Conservation (phyloP, 2,329 filamentous ascomycete species). For the Talaromyces islandicus region DNA sequence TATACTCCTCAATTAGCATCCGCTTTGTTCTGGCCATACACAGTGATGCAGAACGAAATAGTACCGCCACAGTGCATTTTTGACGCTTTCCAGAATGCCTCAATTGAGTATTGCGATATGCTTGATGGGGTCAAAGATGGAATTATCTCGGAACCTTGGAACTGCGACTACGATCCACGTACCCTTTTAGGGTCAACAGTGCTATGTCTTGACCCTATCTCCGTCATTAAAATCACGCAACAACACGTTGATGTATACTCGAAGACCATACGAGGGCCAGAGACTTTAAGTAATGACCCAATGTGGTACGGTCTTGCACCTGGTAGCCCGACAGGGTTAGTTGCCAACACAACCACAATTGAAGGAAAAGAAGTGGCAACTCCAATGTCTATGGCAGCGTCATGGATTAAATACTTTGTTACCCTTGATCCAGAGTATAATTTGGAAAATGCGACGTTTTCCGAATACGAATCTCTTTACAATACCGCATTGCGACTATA, state of each 20-base stretch:
- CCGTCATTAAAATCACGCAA: too few relatives aligned
- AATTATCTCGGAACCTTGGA: conserved; percentile 44
- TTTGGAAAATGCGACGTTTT: conserved; percentile 19
- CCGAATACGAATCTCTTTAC: conserved; percentile 27
- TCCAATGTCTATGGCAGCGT: too few relatives aligned
- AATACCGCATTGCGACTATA: conserved; percentile 20
- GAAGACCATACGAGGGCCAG: conserved; percentile 17
- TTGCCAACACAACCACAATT: conserved; percentile 17
- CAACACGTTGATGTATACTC: too few relatives aligned
- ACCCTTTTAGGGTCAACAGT: conserved; percentile 25
- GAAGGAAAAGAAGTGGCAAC: too few relatives aligned
- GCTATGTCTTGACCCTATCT: conserved; percentile 29
- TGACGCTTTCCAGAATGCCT: conserved; percentile 34
- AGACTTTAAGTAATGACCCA: conserved; percentile 21
- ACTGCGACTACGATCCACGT: conserved; percentile 34
- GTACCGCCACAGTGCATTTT: too few relatives aligned
- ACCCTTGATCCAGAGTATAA: too few relatives aligned
- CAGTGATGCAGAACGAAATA: too few relatives aligned
- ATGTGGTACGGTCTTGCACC: neutral
- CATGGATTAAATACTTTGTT: too few relatives aligned
- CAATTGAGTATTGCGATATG: conserved; percentile 47
- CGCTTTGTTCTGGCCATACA: too few relatives aligned
- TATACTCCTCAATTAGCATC: conserved; percentile 27
- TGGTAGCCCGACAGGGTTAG: neutral
- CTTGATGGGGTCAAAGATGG: conserved; percentile 41